Percentiles rank a stretch among this genome's conserved stretches.
Conservation (phyloP, 2,329 filamentous ascomycete species). For the Colletotrichum cereale region DNA sequence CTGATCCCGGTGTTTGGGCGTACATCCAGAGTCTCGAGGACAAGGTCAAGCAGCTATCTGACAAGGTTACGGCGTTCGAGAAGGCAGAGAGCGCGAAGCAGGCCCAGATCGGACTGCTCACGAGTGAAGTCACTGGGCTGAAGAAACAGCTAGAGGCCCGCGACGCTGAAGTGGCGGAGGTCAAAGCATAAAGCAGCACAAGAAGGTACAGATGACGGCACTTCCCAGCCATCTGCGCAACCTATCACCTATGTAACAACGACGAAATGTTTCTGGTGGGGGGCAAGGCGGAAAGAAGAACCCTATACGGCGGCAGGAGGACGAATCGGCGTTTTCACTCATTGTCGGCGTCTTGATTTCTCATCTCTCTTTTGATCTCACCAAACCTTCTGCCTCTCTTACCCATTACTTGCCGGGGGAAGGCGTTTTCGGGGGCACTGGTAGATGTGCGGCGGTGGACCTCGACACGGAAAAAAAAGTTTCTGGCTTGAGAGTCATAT, state of each 20-base stretch:
- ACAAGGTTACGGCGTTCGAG: conserved; percentile 56
- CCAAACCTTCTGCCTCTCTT: conserved; percentile 16
- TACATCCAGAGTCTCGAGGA: conserved; percentile 80
- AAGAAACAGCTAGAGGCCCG: conserved; percentile 48
- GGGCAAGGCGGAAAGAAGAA: conserved; percentile 17
- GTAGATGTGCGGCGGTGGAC: conserved; percentile 30
- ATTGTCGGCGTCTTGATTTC: conserved; percentile 39
- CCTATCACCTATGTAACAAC: conserved; percentile 40
- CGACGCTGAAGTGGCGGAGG: conserved; percentile 29
- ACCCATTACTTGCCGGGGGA: conserved; percentile 20
- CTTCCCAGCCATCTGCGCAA: conserved; percentile 29
- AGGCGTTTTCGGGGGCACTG: conserved; percentile 37
- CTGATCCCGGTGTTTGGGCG: conserved; percentile 75
- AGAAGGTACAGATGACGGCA: conserved; percentile 16
- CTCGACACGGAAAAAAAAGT: conserved; percentile 36
- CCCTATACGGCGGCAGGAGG: conserved; percentile 24
- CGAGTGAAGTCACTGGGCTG: conserved; percentile 51
- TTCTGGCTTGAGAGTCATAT: conserved; percentile 24
- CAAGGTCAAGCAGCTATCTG: conserved; percentile 60
- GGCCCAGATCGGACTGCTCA: conserved; percentile 52
- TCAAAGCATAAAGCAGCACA: conserved; percentile 31
- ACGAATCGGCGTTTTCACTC: conserved; percentile 42
- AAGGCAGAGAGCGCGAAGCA: conserved; percentile 53
- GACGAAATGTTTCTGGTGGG: conserved; percentile 36
- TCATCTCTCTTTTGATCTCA: conserved; percentile 36